phyloP scores from a whole-genome alignment of 2,329 filamentous ascomycete species.

The Chaetomium olivaceum region DNA sequence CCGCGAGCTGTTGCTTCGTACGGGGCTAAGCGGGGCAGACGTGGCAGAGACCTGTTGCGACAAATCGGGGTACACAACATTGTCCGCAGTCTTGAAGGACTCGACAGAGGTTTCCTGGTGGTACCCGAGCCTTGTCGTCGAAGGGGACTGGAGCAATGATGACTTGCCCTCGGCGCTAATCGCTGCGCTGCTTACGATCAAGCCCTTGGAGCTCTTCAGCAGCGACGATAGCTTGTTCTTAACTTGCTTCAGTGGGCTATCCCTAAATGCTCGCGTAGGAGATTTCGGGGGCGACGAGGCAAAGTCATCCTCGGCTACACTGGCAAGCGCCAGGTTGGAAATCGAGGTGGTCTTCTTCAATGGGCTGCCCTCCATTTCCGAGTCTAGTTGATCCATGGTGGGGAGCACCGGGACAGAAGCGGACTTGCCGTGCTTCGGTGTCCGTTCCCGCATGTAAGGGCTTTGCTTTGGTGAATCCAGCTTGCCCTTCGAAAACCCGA shows the following conservation, averaged over 20 bases:
- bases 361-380: slow-evolving; percentile 36
- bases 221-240: slow-evolving; percentile 93
- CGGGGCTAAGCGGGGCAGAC: slow-evolving; percentile 45
- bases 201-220: slow-evolving; percentile 79
- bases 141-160: slow-evolving; percentile 57
- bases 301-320: slow-evolving; percentile 47
- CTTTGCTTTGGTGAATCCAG: slow-evolving; percentile 42
- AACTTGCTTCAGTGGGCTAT: slow-evolving; percentile 85
- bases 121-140: slow-evolving; percentile 48
- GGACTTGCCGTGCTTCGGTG: slow-evolving; percentile 60
- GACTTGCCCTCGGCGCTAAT: slow-evolving; percentile 62
- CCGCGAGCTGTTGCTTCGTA: slow-evolving; percentile 44
- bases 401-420: slow-evolving; percentile 60
- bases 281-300: slow-evolving; percentile 57
- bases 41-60: slow-evolving; percentile 41
- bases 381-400: slow-evolving; percentile 27
- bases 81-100: slow-evolving; percentile 42
- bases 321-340: slow-evolving; percentile 55
- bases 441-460: slow-evolving; percentile 35
- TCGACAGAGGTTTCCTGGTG: slow-evolving; percentile 52
- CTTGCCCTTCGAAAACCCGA: slow-evolving; percentile 45
- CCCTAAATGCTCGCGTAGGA: slow-evolving; percentile 57
- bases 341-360: slow-evolving; percentile 64
- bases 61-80: slow-evolving; percentile 50
- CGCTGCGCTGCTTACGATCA: slow-evolving; percentile 75